Conservation (phyloP, 2,329 filamentous ascomycete genomes). For the Colletotrichum musicola region DNA sequence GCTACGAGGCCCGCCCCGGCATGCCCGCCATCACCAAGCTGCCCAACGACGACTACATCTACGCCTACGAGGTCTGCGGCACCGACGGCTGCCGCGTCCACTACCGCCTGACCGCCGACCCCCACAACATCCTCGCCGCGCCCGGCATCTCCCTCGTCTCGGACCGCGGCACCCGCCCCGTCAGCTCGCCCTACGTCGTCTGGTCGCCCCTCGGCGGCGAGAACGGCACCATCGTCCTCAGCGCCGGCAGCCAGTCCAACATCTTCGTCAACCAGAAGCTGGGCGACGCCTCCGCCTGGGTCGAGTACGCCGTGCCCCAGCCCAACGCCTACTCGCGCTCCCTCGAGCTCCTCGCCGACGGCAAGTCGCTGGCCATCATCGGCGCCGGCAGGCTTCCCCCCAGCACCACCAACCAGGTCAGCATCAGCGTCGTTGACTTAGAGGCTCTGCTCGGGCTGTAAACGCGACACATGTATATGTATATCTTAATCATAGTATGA, state of each 20-base stretch:
- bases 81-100: conserved; percentile 59
- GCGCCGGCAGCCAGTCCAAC: conserved; percentile 53
- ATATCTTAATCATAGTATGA: conserved; percentile 2
- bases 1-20: conserved; percentile 73
- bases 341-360: conserved; percentile 51
- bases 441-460: conserved; percentile 39
- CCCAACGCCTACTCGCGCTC: conserved; percentile 53
- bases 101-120: conserved; percentile 56
- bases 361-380: conserved; percentile 55
- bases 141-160: conserved; percentile 49
- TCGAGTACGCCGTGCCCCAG: conserved; percentile 51
- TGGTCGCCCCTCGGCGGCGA: conserved; percentile 59
- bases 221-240: conserved; percentile 58
- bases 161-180: conserved; percentile 46
- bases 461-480: background rate
- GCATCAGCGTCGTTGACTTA: conserved; percentile 50
- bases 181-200: conserved; percentile 57
- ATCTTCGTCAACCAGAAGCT: conserved; percentile 58
- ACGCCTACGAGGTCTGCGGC: conserved; percentile 73
- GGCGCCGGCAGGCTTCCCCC: conserved; percentile 60
- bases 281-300: conserved; percentile 53
- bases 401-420: conserved; percentile 58
- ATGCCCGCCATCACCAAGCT: conserved; percentile 74
- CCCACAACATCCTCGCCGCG: conserved; percentile 51
- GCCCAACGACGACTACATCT: conserved; percentile 71